Base-by-base conservation (phyloP, 2,329 filamentous ascomycete genomes). In the Cladorrhinum sp. region DNA sequence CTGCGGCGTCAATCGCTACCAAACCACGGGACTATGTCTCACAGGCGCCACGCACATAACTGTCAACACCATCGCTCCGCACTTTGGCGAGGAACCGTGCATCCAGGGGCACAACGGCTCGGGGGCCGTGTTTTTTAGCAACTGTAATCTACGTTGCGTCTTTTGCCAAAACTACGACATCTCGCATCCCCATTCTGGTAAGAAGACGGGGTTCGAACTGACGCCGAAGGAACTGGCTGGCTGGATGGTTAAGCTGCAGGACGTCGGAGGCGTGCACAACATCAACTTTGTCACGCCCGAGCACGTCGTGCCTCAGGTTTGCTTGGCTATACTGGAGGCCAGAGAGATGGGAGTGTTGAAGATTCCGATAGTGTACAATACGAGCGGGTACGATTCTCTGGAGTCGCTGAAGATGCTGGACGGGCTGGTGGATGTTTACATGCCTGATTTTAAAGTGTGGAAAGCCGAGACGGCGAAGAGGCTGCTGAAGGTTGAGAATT, bases 361-460 rank as follows among this genome's bases (percentile, higher is more conserved):
- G 3, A 69, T 93, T 10, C 91, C 91, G 1, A 87, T 96, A 66
- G 81, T 96, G 32, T 95, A 96, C 79, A 96, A 96, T 70, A 93
- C 90, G 0, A 92, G 88, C 0, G 86, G 88, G 10, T 96, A 90
- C 69, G 91, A 96, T 74, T 91, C 87, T 1, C 76, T 88, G 0
- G 86, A 85, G 2, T 92, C 88, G 0, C 77, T 96, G 1, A 75
- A 85, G 61, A 78, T 95, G 8, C 81, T 96, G 67, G 87, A 95
- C 67, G 91, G 91, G 0, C 77, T 96, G 25, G 85, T 95, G 0
- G 91, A 95, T 71, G 92, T 96, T 50, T 96, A 95, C 71, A 78
- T 96, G n/a, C 88, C 91, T 0, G 91, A 96, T 71, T 95, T 95
- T 78, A 95, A 96, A 73, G 85, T 93, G 9, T 95, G 90, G 90